A percentile compares a stretch with the other conserved stretches of the same genome.
Evolutionary conservation across 352 stramenopile genomes (phyloP).

Genomic region (Globisporangium splendens): DNA sequence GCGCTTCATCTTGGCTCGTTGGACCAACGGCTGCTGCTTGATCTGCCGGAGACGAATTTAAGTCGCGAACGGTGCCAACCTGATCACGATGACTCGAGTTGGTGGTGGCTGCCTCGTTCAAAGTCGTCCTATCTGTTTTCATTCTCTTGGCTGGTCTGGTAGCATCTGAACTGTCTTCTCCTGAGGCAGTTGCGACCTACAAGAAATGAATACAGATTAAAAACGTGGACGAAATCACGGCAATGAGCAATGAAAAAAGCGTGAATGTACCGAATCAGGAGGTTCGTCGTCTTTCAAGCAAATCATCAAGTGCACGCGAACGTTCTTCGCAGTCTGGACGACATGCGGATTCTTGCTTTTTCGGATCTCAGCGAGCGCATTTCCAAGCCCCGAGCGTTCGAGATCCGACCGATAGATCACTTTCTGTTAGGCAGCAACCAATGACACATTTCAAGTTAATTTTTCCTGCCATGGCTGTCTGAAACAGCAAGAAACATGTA

Average conservation of each 20-base stretch:
- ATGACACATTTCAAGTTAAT: too few relatives aligned
- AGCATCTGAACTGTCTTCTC: neutral
- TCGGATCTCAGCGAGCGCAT: constrained; percentile 13
- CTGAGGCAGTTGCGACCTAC: neutral
- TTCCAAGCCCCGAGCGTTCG: constrained; percentile 11
- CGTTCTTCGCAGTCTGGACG: constrained; percentile 15
- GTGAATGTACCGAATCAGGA: neutral
- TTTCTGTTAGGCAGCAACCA: constrained; percentile 5
- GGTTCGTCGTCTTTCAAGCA: constrained; percentile 12
- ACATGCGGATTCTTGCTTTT: constrained; percentile 18
- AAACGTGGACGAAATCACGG: too few relatives aligned
- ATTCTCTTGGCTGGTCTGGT: too few relatives aligned
- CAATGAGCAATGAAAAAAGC: too few relatives aligned
- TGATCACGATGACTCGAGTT: too few relatives aligned
- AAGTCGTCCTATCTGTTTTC: too few relatives aligned
- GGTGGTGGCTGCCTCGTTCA: too few relatives aligned
- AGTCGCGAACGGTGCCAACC: too few relatives aligned
- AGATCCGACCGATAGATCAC: constrained; percentile 11
- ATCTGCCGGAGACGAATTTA: too few relatives aligned
- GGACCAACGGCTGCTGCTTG: too few relatives aligned
- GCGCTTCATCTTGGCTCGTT: too few relatives aligned
- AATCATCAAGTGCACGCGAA: constrained; percentile 19
- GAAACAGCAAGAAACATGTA: neutral
- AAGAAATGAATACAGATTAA: neutral
- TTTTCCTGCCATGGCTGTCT: too few relatives aligned